Base-by-base conservation (phyloP, 352 stramenopile genomes). In the Pythium rishiriense region DNA sequence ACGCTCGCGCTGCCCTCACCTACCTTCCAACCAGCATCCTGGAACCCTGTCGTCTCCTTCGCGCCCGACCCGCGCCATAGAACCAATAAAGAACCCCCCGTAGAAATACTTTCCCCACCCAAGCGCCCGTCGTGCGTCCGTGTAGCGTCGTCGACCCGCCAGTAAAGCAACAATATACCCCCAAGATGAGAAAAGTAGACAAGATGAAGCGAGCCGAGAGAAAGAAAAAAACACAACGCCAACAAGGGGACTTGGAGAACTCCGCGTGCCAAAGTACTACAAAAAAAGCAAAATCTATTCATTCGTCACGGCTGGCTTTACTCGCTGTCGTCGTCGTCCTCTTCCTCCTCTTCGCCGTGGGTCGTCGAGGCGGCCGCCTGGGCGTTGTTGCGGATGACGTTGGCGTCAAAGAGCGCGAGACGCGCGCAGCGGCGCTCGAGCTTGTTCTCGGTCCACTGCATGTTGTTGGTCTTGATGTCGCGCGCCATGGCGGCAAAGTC, bases 391-490 rank as follows among this genome's bases (percentile, higher is more conserved):
- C 58, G 73, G 47, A 91, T 89, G 51, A 93, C 54, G 50, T 87
- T 90, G 61, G 84, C 82, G 66, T 94, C 85, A 31, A 91, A 66
- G 58, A 94, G 74, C 66, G 75, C 77, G 37, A 94, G 70, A 57
- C 85, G 83, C 54, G 82, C 85, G 62, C 83, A 94, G 45, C 85
- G 85, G 37, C 73, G 64, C 66, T 81, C 78, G 37, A 94, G 71
- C 64, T 91, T 92, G 49, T 77, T 72, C 54, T 74, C 81, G 15
- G 85, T 92, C 85, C 85, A 94, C 73, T 94, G 85, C 79, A 88
- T 86, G 58, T 85, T 85, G 78, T 94, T 94, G 41, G 69, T 78
- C 76, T 94, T 94, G 65, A 94, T 87, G 51, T 94, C 85, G 57
- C 83, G 78, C 65, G 70, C 76, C 85, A 94, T 94, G 67, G 81